A percentile compares a stretch with the other conserved stretches of the same genome.
Conservation (phyloP, 305 asterid species). For the Fraxinus sp. region DNA sequence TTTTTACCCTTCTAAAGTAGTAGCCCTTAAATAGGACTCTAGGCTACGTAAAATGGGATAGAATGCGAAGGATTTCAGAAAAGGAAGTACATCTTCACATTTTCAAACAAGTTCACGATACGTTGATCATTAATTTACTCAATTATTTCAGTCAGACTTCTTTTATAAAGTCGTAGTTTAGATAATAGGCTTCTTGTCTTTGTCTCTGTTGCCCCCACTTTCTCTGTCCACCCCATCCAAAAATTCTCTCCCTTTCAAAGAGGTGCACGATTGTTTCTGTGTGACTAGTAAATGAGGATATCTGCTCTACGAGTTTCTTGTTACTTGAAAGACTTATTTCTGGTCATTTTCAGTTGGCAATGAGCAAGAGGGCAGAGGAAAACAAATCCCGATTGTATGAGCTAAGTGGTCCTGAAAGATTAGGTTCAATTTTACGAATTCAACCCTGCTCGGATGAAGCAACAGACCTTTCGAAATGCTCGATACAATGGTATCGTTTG, state of each 20-base stretch:
- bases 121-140: not conserved
- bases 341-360: constrained; percentile 53
- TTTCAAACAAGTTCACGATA: not conserved
- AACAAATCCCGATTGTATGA: constrained; percentile 42
- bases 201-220: not conserved
- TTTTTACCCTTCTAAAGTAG: not conserved
- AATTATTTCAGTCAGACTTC: not conserved
- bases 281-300: not conserved
- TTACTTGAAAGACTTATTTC: constrained; percentile 12
- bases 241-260: not conserved
- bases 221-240: not conserved
- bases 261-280: not conserved
- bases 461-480: constrained; percentile 68
- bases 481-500: constrained; percentile 86
- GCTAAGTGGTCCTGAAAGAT: constrained; percentile 55
- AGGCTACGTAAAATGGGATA: not conserved
- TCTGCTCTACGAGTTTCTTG: not conserved
- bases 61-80: not conserved
- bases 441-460: constrained; percentile 72
- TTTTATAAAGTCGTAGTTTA: not conserved
- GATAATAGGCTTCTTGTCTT: not conserved
- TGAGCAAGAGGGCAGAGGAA: constrained; percentile 70
- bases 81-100: not conserved
- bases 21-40: not conserved
- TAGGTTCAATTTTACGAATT: constrained; percentile 79